phyloP scores from a whole-genome alignment of 495 filamentous ascomycete species.

The Talaromyces liani region DNA sequence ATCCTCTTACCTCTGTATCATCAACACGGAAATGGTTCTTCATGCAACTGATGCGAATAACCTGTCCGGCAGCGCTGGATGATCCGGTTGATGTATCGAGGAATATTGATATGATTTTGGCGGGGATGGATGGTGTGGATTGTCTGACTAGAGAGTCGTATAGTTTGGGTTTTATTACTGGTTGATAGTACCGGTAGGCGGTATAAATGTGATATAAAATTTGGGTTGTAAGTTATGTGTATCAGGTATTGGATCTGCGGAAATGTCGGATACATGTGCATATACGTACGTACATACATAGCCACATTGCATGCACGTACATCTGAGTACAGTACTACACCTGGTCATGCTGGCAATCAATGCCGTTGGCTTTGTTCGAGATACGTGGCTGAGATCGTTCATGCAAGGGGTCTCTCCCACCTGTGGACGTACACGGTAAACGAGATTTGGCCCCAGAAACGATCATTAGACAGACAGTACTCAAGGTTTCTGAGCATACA shows the following conservation, averaged over 20 bases:
- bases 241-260: background rate
- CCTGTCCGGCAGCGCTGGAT: constrained; percentile 8
- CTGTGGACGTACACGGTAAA: background rate
- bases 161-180: background rate
- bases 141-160: background rate
- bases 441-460: background rate
- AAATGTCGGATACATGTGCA: background rate
- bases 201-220: background rate
- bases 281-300: background rate
- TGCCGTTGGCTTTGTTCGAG: background rate
- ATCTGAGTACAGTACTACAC: background rate
- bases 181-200: background rate
- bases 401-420: background rate
- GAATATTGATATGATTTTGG: constrained; percentile 8
- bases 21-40: constrained; percentile 12
- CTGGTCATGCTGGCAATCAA: background rate
- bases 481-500: background rate
- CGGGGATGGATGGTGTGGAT: background rate
- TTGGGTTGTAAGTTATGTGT: background rate
- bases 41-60: constrained; percentile 13
- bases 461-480: background rate
- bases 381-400: background rate
- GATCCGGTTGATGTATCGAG: background rate
- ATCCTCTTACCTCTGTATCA: background rate
- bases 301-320: background rate